Conservation (phyloP, 495 filamentous ascomycete species). For the Podospora pseudocomata region DNA sequence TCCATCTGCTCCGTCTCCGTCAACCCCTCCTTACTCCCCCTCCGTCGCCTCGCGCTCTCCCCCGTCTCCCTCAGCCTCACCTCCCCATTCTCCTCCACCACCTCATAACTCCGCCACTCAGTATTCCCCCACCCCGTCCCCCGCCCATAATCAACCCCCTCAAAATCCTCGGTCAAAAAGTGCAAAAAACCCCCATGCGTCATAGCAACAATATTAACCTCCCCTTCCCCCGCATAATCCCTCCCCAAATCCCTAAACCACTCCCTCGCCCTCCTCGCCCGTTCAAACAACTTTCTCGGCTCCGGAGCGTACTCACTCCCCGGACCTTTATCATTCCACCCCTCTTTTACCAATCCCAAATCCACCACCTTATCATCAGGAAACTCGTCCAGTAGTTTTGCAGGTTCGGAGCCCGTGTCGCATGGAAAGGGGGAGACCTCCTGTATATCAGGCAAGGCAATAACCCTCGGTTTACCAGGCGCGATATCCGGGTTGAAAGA, state of each 20-base stretch:
- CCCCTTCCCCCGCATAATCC: slow-evolving; percentile 43
- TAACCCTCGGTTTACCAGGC: slow-evolving; percentile 45
- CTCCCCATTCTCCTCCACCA: slow-evolving; percentile 55
- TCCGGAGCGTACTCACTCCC: slow-evolving; percentile 54
- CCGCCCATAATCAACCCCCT: slow-evolving; percentile 52
- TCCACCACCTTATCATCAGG: slow-evolving; percentile 56
- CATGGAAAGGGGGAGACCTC: slow-evolving; percentile 75
- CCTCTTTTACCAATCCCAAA: slow-evolving; percentile 53
- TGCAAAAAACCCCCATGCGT: slow-evolving; percentile 50
- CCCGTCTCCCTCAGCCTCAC: slow-evolving; percentile 58
- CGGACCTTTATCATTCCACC: slow-evolving; percentile 67
- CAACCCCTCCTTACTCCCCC: slow-evolving; percentile 46
- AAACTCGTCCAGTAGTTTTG: slow-evolving; percentile 57
- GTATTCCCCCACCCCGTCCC: slow-evolving; percentile 85
- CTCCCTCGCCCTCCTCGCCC: slow-evolving; percentile 62
- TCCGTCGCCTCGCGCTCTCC: slow-evolving; percentile 50
- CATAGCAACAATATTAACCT: slow-evolving; percentile 59
- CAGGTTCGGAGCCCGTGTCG: slow-evolving; percentile 65
- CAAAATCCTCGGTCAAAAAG: slow-evolving; percentile 83
- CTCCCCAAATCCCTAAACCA: slow-evolving; percentile 58
- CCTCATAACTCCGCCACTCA: slow-evolving; percentile 69
- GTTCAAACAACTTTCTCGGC: slow-evolving; percentile 53
- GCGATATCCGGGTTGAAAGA: slow-evolving; percentile 54
- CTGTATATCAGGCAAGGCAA: slow-evolving; percentile 76
- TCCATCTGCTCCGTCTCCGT: slow-evolving; percentile 45